These are phyloP conservation scores for Wallacemonas sp. DNA, from an alignment of 208 protist species.

Conservation along the genomic window DNA sequence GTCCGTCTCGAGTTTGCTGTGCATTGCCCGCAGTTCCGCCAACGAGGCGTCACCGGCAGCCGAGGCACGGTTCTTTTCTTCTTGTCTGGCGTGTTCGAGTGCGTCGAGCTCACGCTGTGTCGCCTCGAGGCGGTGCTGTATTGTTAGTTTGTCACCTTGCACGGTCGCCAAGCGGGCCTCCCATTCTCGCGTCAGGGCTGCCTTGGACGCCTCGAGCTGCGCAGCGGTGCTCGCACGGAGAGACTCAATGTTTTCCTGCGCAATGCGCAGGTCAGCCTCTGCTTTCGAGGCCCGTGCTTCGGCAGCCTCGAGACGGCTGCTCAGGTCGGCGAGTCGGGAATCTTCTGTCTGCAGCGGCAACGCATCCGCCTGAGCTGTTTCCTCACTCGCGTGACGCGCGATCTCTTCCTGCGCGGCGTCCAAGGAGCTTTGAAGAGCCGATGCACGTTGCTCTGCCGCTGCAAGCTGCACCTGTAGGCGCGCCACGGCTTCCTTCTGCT, in stretches of 20 bases:
- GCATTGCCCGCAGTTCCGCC: constrained; percentile 8
- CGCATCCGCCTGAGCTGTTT: neutral
- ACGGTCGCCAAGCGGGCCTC: neutral
- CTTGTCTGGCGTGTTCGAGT: neutral
- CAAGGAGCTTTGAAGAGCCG: neutral
- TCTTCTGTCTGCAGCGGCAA: neutral
- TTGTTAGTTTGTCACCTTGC: neutral
- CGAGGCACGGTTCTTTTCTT: neutral
- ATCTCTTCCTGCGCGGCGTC: neutral
- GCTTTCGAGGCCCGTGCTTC: neutral
- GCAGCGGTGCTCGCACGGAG: neutral
- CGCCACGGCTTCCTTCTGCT: neutral
- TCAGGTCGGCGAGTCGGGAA: constrained; percentile 4
- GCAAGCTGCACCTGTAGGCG: neutral
- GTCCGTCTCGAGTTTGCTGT: constrained; percentile 2
- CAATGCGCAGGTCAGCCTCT: neutral
- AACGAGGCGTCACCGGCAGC: constrained; percentile 6
- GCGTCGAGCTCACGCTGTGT: neutral
- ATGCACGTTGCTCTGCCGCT: neutral
- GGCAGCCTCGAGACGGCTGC: constrained; percentile 15
- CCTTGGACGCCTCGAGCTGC: neutral
- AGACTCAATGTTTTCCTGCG: neutral
- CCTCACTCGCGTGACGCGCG: neutral
- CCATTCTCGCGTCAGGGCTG: constrained; percentile 9
- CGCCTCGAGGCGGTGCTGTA: neutral